These are phyloP conservation scores for Metarhizium sp. DNA, from an alignment of 2,329 filamentous ascomycete species.

Conservation along the genomic window DNA sequence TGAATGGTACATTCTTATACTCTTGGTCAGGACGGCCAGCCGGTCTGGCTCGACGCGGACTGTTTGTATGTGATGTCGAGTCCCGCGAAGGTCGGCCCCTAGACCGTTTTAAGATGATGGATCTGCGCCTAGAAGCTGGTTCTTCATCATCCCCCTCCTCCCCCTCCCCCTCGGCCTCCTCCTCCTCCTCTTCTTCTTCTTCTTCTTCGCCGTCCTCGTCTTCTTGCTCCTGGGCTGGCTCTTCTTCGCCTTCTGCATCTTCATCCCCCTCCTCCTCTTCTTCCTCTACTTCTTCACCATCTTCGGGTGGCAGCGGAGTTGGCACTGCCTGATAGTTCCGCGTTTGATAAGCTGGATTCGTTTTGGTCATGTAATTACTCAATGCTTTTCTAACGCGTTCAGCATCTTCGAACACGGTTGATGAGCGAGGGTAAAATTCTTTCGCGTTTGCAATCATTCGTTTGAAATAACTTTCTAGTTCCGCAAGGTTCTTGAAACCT, in stretches of 20 bases:
- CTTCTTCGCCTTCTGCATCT: conserved; percentile 20
- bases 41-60: conserved; percentile 25
- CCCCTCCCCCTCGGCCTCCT: conserved; percentile 19
- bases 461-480: conserved; percentile 78
- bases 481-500: conserved; percentile 61
- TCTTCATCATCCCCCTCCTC: conserved; percentile 18
- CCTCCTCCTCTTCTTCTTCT: conserved; percentile 20
- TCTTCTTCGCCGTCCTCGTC: conserved; percentile 19
- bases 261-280: conserved; percentile 19
- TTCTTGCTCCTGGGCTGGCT: conserved; percentile 19
- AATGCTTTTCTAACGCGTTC: conserved; percentile 79
- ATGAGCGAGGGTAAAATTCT: conserved; percentile 67
- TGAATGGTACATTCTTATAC: conserved; percentile 51
- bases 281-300: conserved; percentile 19
- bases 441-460: conserved; percentile 84
- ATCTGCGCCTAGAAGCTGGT: conserved; percentile 24
- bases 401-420: conserved; percentile 69
- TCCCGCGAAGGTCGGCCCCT: conserved; percentile 26
- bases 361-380: conserved; percentile 79
- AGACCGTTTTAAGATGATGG: conserved; percentile 30
- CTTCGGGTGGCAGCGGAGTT: conserved; percentile 54
- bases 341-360: conserved; percentile 72
- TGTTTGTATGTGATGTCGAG: conserved; percentile 19
- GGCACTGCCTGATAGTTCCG: conserved; percentile 60
- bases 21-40: conserved; percentile 39